Base-by-base conservation (phyloP, 2,329 filamentous ascomycete genomes). In the Paraconiothyrium sp. region DNA sequence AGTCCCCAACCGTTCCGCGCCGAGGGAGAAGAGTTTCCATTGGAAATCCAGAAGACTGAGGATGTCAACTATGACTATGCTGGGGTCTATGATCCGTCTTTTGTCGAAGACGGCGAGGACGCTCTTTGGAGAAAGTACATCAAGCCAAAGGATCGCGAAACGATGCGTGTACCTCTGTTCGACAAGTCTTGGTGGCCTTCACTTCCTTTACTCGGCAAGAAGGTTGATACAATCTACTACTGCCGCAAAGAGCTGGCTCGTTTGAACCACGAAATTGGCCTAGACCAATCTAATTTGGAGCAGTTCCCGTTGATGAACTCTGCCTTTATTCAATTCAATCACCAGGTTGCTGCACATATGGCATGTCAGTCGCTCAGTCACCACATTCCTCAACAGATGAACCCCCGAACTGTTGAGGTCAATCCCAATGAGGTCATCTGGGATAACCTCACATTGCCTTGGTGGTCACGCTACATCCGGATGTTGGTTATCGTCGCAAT, bases 301-400 rank as follows among this genome's bases (percentile, higher is more conserved):
- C 88, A 90, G 4, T 98, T 93, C 65, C 94, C 94, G 0, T 81
- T 94, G 50, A 96, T 97, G 93, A 97, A 92, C 72, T 97, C 94
- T 0, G 95, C 95, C 0, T 99, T 99, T 70, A 93, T 99, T 63
- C 95, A 99, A 76, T 99, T 99, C 84, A 97, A 99, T 73, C 91
- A 97, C 74, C 95, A 99, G 76, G 92, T 97, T 1, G 94, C 94
- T 6, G 95, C 95, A 0, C 95, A 99, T 73, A 98, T 99, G 95
- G 95, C 94, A 60, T 97, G 93, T 76, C 95, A 99, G 76, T 89
- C 92, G 51, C 85, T 96, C 49, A 93, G 91, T 43, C 93, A 98
- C 76, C 95, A 99, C 72, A 79, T 97, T 0, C 95, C 95, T 1
- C 92, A 92, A 70, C 92, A 97, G 49, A 99, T 99, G 95, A 87